Evolutionary conservation across 495 filamentous ascomycete genomes (phyloP), one percentile per base, ranked within the genome.

Genomic region (Penicillium ochrochloron): DNA sequence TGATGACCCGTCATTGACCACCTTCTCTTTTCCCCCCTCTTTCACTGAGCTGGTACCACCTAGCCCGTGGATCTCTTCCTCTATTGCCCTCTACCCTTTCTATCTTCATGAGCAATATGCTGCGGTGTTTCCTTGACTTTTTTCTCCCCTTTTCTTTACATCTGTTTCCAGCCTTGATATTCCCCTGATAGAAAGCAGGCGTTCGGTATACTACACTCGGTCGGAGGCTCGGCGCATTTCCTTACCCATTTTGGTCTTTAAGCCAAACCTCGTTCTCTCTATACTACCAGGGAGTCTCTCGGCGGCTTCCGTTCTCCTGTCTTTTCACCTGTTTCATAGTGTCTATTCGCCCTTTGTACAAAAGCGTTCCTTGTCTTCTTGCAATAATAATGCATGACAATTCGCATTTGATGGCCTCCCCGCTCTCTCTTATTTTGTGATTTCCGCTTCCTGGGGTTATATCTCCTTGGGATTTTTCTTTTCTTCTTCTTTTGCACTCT

Each of bases 131-230:
- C 65, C 27, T 65, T 60, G 29, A 12, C 51, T 62, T 70, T 62
- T 70, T 67, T 65, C 21, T 12, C 57, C 57, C 21, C 58, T 52
- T 73, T 64, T 62, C 37, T 56, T 63, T 53, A 48, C 55, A 46
- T 65, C 29, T 60, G 12, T 52, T 54, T 59, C 60, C 60, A 68
- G 69, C 67, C 46, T 73, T 69, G 75, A 73, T 78, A 70, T 77
- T 80, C 80, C 74, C 75, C 72, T 73, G 65, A 81, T 80, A 80
- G 78, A 82, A 76, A 73, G 69, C 71, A 70, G 78, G 79, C 77
- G 79, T 82, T 78, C 71, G 78, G 76, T 77, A 73, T 76, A 72
- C 61, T 71, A 57, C 62, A 69, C 61, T 66, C 63, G 67, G 70
- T 60, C 67, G 73, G 71, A 72, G 74, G 73, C 66, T 69, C 51